These are phyloP conservation scores for Phytophthora parvispora DNA, from an alignment of 352 stramenopile genomes.

Conservation along the genomic window DNA sequence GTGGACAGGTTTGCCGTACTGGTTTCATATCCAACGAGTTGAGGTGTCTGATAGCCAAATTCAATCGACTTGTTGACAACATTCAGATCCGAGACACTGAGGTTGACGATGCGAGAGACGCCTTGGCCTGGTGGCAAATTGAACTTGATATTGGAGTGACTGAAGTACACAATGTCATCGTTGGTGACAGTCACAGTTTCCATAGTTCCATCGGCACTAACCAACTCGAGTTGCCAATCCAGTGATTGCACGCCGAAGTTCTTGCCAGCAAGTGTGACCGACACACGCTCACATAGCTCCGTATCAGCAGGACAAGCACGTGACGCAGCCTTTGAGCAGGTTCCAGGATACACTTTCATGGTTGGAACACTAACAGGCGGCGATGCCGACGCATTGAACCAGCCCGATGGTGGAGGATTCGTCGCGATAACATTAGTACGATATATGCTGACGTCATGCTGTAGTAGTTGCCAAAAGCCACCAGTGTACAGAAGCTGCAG, in stretches of 20 bases:
- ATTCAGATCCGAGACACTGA: slow-evolving; percentile 43
- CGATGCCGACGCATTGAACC: slow-evolving; percentile 34
- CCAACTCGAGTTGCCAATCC: slow-evolving; percentile 57
- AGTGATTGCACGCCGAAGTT: slow-evolving; percentile 59
- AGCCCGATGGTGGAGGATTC: slow-evolving; percentile 41
- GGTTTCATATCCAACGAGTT: slow-evolving; percentile 49
- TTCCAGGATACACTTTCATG: slow-evolving; percentile 52
- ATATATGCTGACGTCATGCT: slow-evolving; percentile 36
- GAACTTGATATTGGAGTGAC: slow-evolving; percentile 68
- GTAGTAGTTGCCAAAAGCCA: slow-evolving; percentile 48
- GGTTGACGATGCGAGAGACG: slow-evolving; percentile 42
- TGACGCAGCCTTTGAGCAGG: slow-evolving; percentile 33
- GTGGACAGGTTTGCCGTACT: slow-evolving; percentile 67
- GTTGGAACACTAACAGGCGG: slow-evolving; percentile 11
- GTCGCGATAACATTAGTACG: slow-evolving; percentile 25
- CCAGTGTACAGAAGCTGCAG: slow-evolving; percentile 44
- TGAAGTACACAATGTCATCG: slow-evolving; percentile 64
- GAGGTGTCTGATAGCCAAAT: slow-evolving; percentile 56
- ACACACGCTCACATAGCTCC: slow-evolving; percentile 55
- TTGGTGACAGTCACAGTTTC: slow-evolving; percentile 43
- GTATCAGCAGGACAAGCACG: slow-evolving; percentile 49
- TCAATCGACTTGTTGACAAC: slow-evolving; percentile 42
- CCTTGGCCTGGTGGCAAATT: slow-evolving; percentile 62
- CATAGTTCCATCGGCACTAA: slow-evolving; percentile 21
- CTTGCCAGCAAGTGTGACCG: slow-evolving; percentile 53